A percentile compares a stretch with the other conserved stretches of the same genome.
Evolutionary conservation across 192 early-diverging fungal genomes (phyloP).

Genomic region (Umbelopsis sp.): DNA sequence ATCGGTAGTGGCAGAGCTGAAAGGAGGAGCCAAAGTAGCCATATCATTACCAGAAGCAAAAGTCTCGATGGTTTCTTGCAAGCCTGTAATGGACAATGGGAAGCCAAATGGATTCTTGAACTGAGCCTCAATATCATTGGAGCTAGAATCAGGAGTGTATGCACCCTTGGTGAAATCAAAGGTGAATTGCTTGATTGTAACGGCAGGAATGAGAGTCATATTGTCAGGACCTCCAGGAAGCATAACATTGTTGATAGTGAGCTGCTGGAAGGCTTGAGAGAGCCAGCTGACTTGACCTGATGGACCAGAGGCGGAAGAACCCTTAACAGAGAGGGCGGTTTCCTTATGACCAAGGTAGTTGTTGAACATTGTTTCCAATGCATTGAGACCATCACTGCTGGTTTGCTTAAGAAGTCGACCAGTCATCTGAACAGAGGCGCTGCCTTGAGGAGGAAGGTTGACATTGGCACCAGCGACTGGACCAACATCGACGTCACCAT

Average conservation of each 20-base stretch:
- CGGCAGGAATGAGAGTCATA: constrained; percentile 32
- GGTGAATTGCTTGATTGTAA: constrained; percentile 38
- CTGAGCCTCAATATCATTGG: constrained; percentile 38
- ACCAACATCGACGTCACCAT: constrained; percentile 29
- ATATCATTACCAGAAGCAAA: constrained; percentile 16
- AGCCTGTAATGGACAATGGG: constrained; percentile 31
- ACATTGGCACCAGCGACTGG: constrained; percentile 20
- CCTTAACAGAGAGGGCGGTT: constrained; percentile 11
- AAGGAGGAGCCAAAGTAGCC: constrained; percentile 24
- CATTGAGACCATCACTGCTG: constrained; percentile 38
- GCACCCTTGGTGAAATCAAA: constrained; percentile 46
- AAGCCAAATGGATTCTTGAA: constrained; percentile 32
- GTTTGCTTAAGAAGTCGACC: constrained; percentile 51
- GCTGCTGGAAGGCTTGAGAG: constrained; percentile 43
- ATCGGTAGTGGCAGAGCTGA: constrained; percentile 16
- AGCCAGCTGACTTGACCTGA: constrained; percentile 22
- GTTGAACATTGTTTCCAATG: constrained; percentile 45
- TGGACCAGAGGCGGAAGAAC: constrained; percentile 25
- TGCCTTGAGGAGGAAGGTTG: constrained; percentile 19
- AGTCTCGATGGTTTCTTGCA: constrained; percentile 48
- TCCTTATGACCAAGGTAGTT: constrained; percentile 43
- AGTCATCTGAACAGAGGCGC: constrained; percentile 38
- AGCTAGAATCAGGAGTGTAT: constrained; percentile 40
- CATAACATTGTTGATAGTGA: constrained; percentile 22
- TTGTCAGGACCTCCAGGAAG: constrained; percentile 28